A percentile compares a stretch with the other conserved stretches of the same genome.
Conservation (phyloP, 768 basidiomycete species). For the Gymnopilus junonius region DNA sequence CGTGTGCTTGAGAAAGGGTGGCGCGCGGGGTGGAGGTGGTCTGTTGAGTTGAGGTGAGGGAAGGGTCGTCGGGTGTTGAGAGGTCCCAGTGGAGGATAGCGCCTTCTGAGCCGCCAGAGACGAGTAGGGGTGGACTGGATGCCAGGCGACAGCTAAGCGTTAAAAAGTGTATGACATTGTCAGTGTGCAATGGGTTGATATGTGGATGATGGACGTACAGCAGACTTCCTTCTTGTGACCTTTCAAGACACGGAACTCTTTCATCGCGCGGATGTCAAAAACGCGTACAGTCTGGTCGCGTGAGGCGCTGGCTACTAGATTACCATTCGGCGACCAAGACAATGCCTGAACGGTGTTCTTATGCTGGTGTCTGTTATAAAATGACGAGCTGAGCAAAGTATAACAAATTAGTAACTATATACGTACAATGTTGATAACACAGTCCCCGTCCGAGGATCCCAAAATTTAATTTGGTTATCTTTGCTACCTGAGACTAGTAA, state of each 20-base stretch:
- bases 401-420: slow-evolving; percentile 4
- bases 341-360: slow-evolving; percentile 96
- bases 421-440: slow-evolving; percentile 87
- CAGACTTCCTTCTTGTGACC: slow-evolving; percentile 99
- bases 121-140: slow-evolving; percentile 90
- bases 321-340: slow-evolving; percentile 93
- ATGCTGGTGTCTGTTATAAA: slow-evolving; percentile 79
- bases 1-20: slow-evolving; percentile 94
- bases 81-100: slow-evolving; percentile 95
- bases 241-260: slow-evolving; percentile 88
- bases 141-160: slow-evolving; percentile 85
- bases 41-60: slow-evolving; percentile 43
- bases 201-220: slow-evolving; percentile 58
- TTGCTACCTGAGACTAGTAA: slow-evolving; percentile 94
- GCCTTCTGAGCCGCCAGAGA: slow-evolving; percentile 94
- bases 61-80: slow-evolving; percentile 57
- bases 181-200: background rate
- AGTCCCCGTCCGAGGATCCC: slow-evolving; percentile 95
- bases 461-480: slow-evolving; percentile 98
- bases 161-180: background rate
- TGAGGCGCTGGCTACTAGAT: slow-evolving; percentile 92
- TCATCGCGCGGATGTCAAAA: slow-evolving; percentile 98
- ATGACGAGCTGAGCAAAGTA: background rate
- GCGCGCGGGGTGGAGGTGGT: slow-evolving; percentile 68
- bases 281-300: slow-evolving; percentile 94